Base-by-base conservation (phyloP, 371 early-diverging fungal genomes). In the Blakeslea trispora region DNA sequence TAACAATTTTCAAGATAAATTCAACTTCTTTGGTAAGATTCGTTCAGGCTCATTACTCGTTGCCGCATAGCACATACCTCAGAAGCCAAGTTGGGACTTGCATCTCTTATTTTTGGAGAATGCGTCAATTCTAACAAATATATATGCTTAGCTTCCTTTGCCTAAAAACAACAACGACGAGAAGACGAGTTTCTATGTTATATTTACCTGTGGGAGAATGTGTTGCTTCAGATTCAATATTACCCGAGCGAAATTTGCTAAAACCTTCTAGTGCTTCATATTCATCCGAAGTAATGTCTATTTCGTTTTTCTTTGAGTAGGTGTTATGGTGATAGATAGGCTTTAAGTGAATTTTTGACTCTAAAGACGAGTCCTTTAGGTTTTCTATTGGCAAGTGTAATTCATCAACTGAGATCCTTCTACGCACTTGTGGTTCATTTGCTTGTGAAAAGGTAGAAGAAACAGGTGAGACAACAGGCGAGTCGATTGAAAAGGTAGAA, bases 201-300 rank as follows among this genome's bases (percentile, higher is more conserved):
- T 17, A 17, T 17, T 43, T 47, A 48, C 49, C 28, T 32, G 32
- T n/a, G n/a, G n/a, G n/a, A n/a, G n/a, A n/a, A n/a, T n/a, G n/a
- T n/a, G n/a, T 40, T 17, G 45, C 28, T 14, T 1, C 8, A 24
- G 53, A 28, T 19, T 50, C 50, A n/a, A 50, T 53, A 15, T 59
- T 41, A 15, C 37, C 45, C 3, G 59, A 42, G 45, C 55, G 61
- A 32, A 75, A 72, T 28, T 64, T 64, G 11, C 72, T 66, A 53
- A 77, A 66, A 1, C 74, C 77, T 68, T 77, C 64, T 9, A 77
- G 51, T 19, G 77, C 77, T 50, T 77, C 74, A 45, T 68, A 74
- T 53, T 77, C 77, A 37, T 74, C 77, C 9, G 62, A 31, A 0
- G 73, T 73, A 5, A 76, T 68, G 59, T 72, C 73, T 5, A 70